phyloP scores from a whole-genome alignment of 306 rosid genomes.

The Quercus suber region DNA sequence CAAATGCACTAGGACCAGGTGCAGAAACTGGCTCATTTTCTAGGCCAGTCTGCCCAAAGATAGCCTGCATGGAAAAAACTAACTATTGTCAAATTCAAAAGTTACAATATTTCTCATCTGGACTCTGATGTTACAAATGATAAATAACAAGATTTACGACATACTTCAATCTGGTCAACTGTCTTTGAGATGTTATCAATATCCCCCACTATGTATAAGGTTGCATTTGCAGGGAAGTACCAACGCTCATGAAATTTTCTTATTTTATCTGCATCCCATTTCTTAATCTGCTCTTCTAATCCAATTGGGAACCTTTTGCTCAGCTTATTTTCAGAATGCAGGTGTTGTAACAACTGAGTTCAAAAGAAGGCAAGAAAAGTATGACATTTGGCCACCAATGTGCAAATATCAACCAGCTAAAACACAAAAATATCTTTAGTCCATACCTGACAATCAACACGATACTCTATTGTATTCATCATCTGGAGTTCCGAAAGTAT shows the following conservation, averaged over 20 bases:
- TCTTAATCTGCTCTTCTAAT: slow-evolving; percentile 95
- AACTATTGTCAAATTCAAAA: slow-evolving; percentile 26
- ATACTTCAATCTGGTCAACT: slow-evolving; percentile 79
- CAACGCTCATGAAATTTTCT: slow-evolving; percentile 98
- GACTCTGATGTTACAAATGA: slow-evolving; percentile 18
- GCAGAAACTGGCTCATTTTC: slow-evolving; percentile 69
- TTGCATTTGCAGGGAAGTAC: slow-evolving; percentile 99
- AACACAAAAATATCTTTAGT: slow-evolving; percentile 16
- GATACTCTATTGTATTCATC: slow-evolving; percentile 98
- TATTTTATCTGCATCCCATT: slow-evolving; percentile 96
- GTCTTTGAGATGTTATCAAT: slow-evolving; percentile 79
- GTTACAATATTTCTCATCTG: slow-evolving; percentile 13
- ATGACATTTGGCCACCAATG: slow-evolving; percentile 17
- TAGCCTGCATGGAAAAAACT: slow-evolving; percentile 54
- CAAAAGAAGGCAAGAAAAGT: slow-evolving; percentile 16
- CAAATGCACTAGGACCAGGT: slow-evolving; percentile 77
- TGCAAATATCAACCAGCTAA: slow-evolving; percentile 21
- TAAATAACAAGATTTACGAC: slow-evolving; percentile 21
- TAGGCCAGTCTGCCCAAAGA: slow-evolving; percentile 73
- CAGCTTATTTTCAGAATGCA: slow-evolving; percentile 98
- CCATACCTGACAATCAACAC: slow-evolving; percentile 96
- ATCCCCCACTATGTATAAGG: slow-evolving; percentile 96
- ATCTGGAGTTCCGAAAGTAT: slow-evolving; percentile 97
- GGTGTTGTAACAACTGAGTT: slow-evolving; percentile 85
- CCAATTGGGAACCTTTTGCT: slow-evolving; percentile 99